These are phyloP conservation scores for Fraxinus platypoda DNA, from an alignment of 305 asterid species.

Conservation along the genomic window DNA sequence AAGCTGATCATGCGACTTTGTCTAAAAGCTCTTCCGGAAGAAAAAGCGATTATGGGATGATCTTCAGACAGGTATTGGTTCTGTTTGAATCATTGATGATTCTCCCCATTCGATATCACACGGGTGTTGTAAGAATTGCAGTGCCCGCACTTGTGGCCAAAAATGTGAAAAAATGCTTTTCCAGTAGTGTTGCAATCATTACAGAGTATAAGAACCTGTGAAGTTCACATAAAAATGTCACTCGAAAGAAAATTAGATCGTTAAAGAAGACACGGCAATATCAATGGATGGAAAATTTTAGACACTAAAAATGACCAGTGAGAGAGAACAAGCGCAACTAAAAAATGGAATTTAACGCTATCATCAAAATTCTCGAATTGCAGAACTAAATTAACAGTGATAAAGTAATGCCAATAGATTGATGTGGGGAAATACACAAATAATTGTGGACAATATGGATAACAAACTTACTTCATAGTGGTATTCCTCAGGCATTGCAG, in stretches of 20 bases:
- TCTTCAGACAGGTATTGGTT: not conserved
- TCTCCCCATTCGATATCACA: constrained; percentile 39
- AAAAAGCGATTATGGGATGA: not conserved
- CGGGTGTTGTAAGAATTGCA: constrained; percentile 86
- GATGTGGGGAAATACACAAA: not conserved
- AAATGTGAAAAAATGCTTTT: constrained; percentile 61
- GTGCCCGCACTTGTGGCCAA: constrained; percentile 79
- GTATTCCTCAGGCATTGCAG: constrained; percentile 86
- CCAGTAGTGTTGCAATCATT: constrained; percentile 81
- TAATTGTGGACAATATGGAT: not conserved
- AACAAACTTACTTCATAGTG: constrained; percentile 59
- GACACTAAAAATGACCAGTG: not conserved
- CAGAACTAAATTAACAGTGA: not conserved
- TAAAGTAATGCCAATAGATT: not conserved
- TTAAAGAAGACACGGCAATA: not conserved
- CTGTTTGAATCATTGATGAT: constrained; percentile 30
- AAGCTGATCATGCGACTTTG: not conserved
- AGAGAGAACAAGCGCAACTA: not conserved
- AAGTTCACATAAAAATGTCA: not conserved
- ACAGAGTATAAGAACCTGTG: constrained; percentile 74
- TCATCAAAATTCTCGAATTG: not conserved
- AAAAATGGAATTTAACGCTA: not conserved
- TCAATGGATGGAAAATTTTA: not conserved
- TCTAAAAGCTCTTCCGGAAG: not conserved
- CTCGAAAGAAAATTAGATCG: not conserved